Evolutionary conservation across 345 rosid genomes (phyloP).

Genomic region (Geranium rotundifolium): DNA sequence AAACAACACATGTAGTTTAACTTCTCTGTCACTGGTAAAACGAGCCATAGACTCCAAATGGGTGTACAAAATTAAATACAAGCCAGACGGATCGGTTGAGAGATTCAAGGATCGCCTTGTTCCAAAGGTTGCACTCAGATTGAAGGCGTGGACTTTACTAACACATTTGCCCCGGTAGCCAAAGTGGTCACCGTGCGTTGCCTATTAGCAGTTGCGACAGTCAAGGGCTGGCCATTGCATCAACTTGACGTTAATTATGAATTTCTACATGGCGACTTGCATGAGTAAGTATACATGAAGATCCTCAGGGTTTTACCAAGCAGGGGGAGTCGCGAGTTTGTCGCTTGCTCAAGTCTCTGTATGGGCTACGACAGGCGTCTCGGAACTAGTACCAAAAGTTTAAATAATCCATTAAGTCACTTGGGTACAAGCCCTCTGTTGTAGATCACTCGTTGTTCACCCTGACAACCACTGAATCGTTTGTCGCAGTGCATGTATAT

Average conservation of each 20-base stretch:
- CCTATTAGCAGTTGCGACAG: not conserved
- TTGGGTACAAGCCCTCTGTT: not conserved
- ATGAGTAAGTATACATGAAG: too few species aligned
- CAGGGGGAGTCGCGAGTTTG: too few species aligned
- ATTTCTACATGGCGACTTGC: not conserved
- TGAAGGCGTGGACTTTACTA: not conserved
- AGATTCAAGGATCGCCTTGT: not conserved
- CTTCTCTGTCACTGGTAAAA: not conserved
- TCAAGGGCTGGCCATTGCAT: not conserved
- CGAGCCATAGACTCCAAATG: not conserved
- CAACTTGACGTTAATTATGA: slow-evolving; percentile 2
- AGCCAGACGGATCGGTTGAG: not conserved
- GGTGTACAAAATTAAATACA: not conserved
- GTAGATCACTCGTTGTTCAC: too few species aligned
- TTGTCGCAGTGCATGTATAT: too few species aligned
- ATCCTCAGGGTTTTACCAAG: too few species aligned
- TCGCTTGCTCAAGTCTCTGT: too few species aligned
- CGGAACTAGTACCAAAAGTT: slow-evolving; percentile 1
- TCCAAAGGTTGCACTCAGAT: not conserved
- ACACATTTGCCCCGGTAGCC: slow-evolving; percentile 3
- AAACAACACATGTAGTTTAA: not conserved
- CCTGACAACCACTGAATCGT: too few species aligned
- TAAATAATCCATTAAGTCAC: not conserved
- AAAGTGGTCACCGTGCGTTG: not conserved
- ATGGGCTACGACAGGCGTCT: too few species aligned